Percentiles rank a stretch among this genome's conserved stretches.
Conservation (phyloP, 1,284 basidiomycete genomes). For the Irpex lacteus region DNA sequence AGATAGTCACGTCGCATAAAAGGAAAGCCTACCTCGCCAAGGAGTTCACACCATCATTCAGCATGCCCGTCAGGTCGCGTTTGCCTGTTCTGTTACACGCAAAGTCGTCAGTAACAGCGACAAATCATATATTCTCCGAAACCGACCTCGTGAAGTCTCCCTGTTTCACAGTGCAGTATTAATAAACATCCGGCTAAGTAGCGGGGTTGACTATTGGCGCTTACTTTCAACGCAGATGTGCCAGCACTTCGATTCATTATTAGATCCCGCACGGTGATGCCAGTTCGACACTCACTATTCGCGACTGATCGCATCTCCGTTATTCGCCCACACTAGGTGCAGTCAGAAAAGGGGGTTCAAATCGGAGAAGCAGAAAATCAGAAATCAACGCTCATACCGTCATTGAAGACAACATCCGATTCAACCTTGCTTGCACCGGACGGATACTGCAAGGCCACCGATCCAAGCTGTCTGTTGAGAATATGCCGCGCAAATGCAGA, state of each 20-base stretch:
- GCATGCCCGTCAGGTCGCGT: conserved; percentile 85
- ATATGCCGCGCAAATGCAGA: conserved; percentile 88
- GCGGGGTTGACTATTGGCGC: conserved; percentile 15
- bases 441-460: conserved; percentile 67
- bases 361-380: conserved; percentile 2
- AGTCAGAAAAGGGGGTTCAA: background rate
- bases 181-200: background rate
- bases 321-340: conserved; percentile 87
- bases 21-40: conserved; percentile 56
- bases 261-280: background rate
- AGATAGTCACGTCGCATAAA: background rate
- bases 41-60: conserved; percentile 93
- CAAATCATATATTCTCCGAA: background rate
- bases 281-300: conserved; percentile 65
- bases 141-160: conserved; percentile 88
- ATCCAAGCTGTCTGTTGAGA: conserved; percentile 77
- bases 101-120: conserved; percentile 1
- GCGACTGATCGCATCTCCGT: conserved; percentile 85
- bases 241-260: conserved; percentile 54
- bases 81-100: conserved; percentile 74
- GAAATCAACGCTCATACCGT: conserved; percentile 46
- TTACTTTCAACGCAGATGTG: conserved; percentile 87
- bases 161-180: conserved; percentile 29
- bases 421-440: conserved; percentile 49
- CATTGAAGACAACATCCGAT: conserved; percentile 83